These are phyloP conservation scores for Fusarium hostae DNA, from an alignment of 2,329 filamentous ascomycete species.

Conservation along the genomic window DNA sequence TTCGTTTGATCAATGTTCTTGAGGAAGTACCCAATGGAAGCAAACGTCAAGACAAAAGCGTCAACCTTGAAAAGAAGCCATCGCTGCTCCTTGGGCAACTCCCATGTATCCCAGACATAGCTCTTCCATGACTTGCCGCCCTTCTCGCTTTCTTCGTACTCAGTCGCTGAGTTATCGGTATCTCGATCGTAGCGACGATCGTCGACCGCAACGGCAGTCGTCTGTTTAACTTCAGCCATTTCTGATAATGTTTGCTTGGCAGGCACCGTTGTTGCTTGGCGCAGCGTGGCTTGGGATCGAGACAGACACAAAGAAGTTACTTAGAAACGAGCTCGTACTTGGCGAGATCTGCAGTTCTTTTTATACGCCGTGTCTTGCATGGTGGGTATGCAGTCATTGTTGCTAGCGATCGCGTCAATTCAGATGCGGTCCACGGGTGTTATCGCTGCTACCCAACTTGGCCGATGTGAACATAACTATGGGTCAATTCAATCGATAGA, in stretches of 20 bases:
- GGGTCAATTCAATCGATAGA: not conserved
- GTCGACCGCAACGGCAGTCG: not conserved
- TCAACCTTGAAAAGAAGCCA: slow-evolving; percentile 50
- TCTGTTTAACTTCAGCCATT: slow-evolving; percentile 14
- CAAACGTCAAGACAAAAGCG: slow-evolving; percentile 50
- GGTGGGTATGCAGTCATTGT: slow-evolving; percentile 29
- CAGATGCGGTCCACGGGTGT: not conserved
- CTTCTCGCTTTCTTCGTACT: not conserved
- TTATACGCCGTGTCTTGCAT: not conserved
- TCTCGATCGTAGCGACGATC: not conserved
- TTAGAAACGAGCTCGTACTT: accelerated
- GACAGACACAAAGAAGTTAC: not conserved
- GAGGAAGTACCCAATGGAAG: slow-evolving; percentile 49
- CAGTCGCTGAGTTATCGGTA: not conserved
- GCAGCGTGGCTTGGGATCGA: not conserved
- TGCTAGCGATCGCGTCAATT: slow-evolving; percentile 37
- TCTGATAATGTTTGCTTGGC: not conserved
- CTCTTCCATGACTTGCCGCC: slow-evolving; percentile 48
- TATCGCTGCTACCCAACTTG: not conserved
- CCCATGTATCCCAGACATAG: slow-evolving; percentile 52
- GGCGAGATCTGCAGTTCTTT: not conserved
- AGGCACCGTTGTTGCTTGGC: not conserved
- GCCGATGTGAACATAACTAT: not conserved
- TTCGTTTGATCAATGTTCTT: slow-evolving; percentile 55
- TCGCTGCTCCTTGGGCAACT: slow-evolving; percentile 48